Evolutionary conservation across 169 alveolate species (phyloP).

Genomic region (Eimeria praecox): DNA sequence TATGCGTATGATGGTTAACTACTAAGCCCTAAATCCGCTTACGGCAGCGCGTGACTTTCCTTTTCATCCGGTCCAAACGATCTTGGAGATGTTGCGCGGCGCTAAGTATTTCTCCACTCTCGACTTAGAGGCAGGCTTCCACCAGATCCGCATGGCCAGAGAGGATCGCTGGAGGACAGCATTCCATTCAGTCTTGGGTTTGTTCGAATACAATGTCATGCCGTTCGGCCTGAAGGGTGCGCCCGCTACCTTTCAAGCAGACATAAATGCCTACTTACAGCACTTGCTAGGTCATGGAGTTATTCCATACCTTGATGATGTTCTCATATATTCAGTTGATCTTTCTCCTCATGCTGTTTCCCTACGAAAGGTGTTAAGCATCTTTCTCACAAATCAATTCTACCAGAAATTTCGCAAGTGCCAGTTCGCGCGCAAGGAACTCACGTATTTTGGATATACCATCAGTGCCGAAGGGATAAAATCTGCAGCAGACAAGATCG

Average conservation of each 20-base stretch:
- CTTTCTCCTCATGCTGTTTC: neutral
- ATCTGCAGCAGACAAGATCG: neutral
- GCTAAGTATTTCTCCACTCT: neutral
- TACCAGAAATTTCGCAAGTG: neutral
- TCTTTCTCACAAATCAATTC: neutral
- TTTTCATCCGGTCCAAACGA: neutral
- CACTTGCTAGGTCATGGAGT: neutral
- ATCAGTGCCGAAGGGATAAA: neutral
- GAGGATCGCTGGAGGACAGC: neutral
- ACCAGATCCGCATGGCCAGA: neutral
- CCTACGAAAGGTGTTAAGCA: neutral
- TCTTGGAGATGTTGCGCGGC: neutral
- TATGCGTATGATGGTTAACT: neutral
- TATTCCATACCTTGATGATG: neutral
- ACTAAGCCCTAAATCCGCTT: neutral
- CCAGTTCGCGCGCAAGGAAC: neutral
- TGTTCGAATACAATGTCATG: neutral
- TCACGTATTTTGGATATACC: neutral
- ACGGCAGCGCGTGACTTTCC: neutral
- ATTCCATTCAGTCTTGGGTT: neutral
- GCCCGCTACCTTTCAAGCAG: slow-evolving; percentile 11
- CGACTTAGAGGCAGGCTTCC: neutral
- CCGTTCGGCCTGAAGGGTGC: slow-evolving; percentile 32
- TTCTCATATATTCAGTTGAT: neutral
- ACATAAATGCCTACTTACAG: neutral